A percentile compares a stretch with the other conserved stretches of the same genome.
Conservation (phyloP, 2,329 filamentous ascomycete genomes). For the Diaporthe aspalathi region DNA sequence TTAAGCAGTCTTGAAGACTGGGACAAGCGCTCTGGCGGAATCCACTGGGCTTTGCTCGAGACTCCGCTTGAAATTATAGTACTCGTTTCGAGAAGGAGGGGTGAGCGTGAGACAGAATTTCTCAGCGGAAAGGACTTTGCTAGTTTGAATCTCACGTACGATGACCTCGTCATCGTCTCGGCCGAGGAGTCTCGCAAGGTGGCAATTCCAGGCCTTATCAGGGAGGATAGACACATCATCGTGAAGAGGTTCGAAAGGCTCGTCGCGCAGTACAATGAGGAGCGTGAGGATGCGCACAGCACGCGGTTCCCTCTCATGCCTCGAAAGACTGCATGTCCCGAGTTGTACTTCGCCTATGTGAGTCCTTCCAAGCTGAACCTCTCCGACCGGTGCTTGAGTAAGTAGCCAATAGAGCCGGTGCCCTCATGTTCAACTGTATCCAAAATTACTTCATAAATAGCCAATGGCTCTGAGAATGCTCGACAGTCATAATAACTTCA, state of each 20-base stretch:
- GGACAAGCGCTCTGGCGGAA: too few relatives aligned
- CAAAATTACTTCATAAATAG: too few relatives aligned
- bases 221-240: background rate
- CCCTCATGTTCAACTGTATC: too few relatives aligned
- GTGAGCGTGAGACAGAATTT: too few relatives aligned
- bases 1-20: too few relatives aligned
- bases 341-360: background rate
- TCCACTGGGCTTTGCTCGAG: background rate
- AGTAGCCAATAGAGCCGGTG: too few relatives aligned
- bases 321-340: background rate
- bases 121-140: too few relatives aligned
- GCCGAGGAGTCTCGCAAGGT: background rate
- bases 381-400: too few relatives aligned
- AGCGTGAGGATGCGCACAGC: too few relatives aligned
- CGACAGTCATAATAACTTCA: too few relatives aligned
- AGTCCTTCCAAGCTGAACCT: background rate
- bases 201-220: background rate
- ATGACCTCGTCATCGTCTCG: background rate
- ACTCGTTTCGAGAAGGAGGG: background rate
- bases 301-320: too few relatives aligned
- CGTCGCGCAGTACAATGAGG: background rate
- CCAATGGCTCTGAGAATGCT: too few relatives aligned
- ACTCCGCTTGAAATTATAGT: background rate
- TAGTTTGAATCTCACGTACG: background rate
- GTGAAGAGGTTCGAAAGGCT: background rate